Evolutionary conservation across 805 yeast species (phyloP).

Genomic region (Candida wancherniae): DNA sequence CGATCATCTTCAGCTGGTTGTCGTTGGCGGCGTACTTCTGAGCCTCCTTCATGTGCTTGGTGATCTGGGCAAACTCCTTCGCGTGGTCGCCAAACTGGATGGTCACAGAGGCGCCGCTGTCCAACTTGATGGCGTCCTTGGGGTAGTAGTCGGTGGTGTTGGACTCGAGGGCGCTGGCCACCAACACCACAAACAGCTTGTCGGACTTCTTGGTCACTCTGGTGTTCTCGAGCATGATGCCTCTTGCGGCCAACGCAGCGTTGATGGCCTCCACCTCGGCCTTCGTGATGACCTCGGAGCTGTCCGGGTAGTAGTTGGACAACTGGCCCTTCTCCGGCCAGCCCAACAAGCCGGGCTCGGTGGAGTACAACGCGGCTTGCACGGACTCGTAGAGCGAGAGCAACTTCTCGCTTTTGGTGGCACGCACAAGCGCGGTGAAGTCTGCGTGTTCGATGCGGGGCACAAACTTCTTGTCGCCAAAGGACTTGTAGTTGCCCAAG

Average conservation of each 20-base stretch:
- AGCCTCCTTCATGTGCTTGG: slow-evolving; percentile 53
- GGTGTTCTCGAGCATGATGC: slow-evolving; percentile 75
- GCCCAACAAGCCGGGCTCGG: slow-evolving; percentile 55
- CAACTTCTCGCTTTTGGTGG: slow-evolving; percentile 32
- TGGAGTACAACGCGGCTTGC: slow-evolving; percentile 47
- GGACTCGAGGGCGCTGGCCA: slow-evolving; percentile 58
- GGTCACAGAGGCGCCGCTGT: slow-evolving; percentile 35
- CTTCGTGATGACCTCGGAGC: slow-evolving; percentile 38
- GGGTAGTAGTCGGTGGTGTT: slow-evolving; percentile 55
- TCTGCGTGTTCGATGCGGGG: slow-evolving; percentile 52
- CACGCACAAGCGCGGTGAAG: slow-evolving; percentile 46
- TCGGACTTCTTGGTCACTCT: slow-evolving; percentile 57
- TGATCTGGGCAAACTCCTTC: slow-evolving; percentile 58
- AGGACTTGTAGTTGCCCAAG: slow-evolving; percentile 77
- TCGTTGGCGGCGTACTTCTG: slow-evolving; percentile 64
- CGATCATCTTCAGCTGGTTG: slow-evolving; percentile 62
- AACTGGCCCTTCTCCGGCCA: slow-evolving; percentile 75
- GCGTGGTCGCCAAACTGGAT: slow-evolving; percentile 78
- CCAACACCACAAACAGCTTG: slow-evolving; percentile 50
- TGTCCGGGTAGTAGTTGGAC: slow-evolving; percentile 64
- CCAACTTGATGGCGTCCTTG: slow-evolving; percentile 28
- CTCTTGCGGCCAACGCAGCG: slow-evolving; percentile 55
- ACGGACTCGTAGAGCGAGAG: slow-evolving; percentile 39
- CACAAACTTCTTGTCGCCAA: slow-evolving; percentile 83
- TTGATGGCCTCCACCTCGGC: slow-evolving; percentile 65